Base-by-base conservation (phyloP, 2,329 filamentous ascomycete genomes). In the Pestalotiopsis sp. region DNA sequence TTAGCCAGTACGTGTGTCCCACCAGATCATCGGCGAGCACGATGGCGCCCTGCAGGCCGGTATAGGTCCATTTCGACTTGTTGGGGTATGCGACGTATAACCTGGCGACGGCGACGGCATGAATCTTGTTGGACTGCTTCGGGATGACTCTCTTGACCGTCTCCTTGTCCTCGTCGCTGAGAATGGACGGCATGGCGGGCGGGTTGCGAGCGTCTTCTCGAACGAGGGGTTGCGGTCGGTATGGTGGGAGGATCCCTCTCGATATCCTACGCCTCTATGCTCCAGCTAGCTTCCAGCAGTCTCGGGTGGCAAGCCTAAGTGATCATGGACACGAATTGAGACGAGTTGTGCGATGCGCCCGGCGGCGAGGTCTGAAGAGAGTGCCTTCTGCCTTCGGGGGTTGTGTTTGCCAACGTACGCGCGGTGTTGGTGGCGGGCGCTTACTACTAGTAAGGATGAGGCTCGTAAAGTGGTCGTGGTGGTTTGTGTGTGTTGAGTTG, bases 111-210 rank as follows among this genome's bases (percentile, higher is more conserved):
- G 93, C 96, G 73, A 97, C 95, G 71, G 95, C 94, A 73, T 97
- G 93, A 81, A 99, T 98, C 86, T 98, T 98, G 90, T 98, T 99
- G 76, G 91, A 91, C 72, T 94, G 90, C 81, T 97, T 98, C 71
- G 96, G 95, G 67, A 99, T 93, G 75, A 92, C 92, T 79, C 96
- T 92, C 85, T 97, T 97, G 82, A 99, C 95, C 70, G 91, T 97
- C 83, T 97, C 93, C 87, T 97, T 98, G 85, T 99, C 96, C 77
- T 95, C 92, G 77, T 98, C 95, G 79, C 87, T 93, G 68, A 99
- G 89, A 73, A 97, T 87, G 57, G 87, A 88, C 76, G 87, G 87
- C 87, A 89, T 89, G 72, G 75, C 82, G 78, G 71, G 59, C 31
- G 31, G 31, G 3, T 62, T 62, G 64, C 69, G 38, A 64, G 67